Base-by-base conservation (phyloP, 2,329 filamentous ascomycete genomes). In the Calonectria ilicicola region DNA sequence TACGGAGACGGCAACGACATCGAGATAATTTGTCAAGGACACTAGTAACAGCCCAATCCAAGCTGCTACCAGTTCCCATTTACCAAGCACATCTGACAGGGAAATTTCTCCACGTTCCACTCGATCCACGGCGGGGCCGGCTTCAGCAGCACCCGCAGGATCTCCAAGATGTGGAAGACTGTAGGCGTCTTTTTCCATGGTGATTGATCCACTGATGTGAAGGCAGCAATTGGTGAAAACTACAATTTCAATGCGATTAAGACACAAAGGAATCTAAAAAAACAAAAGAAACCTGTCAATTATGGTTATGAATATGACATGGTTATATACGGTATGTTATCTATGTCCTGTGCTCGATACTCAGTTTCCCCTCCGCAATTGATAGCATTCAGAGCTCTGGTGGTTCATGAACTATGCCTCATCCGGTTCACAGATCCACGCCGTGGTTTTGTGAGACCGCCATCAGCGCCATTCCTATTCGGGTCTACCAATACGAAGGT, bases 11-110 rank as follows among this genome's bases (percentile, higher is more conserved):
- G 53, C 32, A 23, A 58, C 53, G 5, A 58, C 53, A 21, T 58
- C 53, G 29, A 58, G 53, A 32, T 58, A 58, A 35, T 58, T 58
- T 58, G 53, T 58, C 53, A 58, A 23, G n/a, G 53, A 58, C 53
- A 58, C 53, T 35, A 58, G 53, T 23, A 58, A 40, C 15, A 58
- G 53, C 35, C 53, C 53, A 40, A 58, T 21, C 53, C 53, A 58
- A 8, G 53, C 53, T 23, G 53, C 32, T 23, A n/a, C 15, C 23
- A 58, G 53, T 6, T 58, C 53, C 32, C 53, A 58, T 32, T 40
- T 58, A 0, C 53, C 53, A 40, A 58, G 53, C 53, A 58, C n/a
- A 7, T 21, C n/a, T 4, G 53, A 23, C 53, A 58, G 38, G 53
- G 53, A 58, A 26, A 35, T 29, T 8, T 58, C 53, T 40, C 53